Evolutionary conservation across 495 filamentous ascomycete species (phyloP), one percentile per base, ranked within the genome.

Genomic region (Xylaria venustula): DNA sequence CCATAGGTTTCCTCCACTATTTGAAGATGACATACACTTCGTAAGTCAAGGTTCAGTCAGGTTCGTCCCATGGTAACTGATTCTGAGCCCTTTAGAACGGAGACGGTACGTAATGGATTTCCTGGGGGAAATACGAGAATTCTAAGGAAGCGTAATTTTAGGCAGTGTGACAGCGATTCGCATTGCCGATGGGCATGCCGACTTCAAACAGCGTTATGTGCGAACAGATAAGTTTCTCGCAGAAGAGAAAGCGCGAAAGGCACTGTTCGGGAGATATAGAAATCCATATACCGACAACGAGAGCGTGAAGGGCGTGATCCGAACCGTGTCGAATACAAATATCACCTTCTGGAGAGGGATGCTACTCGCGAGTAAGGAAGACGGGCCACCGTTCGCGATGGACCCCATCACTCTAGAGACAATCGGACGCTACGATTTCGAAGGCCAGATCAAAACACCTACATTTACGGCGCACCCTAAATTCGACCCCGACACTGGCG

Each of bases 381-480:
- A 83, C 67, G 75, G 77, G 0, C 80, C 77, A 19, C 82, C 83
- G 2, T 85, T 78, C 61, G 80, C 81, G 0, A 74, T 86, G 77
- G 79, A 86, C 54, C 83, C 83, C 1, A 66, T 70, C 2, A 84
- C 81, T 2, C 69, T 86, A 1, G 82, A 84, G 63, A 86, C 83
- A 1, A 75, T 77, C 46, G 81, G 82, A 0, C 62, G 75, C 3
- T 80, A 83, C 62, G 76, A 81, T 54, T 87, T 86, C 46, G 83
- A 84, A 50, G 84, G 84, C 2, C 84, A 86, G 69, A 70, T 86
- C 12, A 62, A 66, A 0, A 72, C 70, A 12, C 72, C 79, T 7
- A 85, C 82, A 0, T 86, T 87, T 59, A 84, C 83, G 0, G 85
- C 85, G 1, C 85, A 87, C 61, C 85, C 85, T 0, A 87, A 87